Conservation (phyloP, 345 rosid species). For the Syzygium aromaticum region DNA sequence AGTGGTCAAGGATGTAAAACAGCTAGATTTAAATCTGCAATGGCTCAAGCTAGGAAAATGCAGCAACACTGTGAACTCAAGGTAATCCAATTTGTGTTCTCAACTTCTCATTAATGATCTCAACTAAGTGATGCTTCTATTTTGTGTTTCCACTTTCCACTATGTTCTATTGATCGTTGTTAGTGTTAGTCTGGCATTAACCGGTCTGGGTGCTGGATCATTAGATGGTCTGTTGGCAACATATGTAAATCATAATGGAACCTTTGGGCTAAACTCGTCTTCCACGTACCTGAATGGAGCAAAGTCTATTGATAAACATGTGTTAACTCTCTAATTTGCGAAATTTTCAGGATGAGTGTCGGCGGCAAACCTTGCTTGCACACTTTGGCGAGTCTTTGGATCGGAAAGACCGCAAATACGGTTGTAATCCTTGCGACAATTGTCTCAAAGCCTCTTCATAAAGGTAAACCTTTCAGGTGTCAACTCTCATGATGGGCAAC, state of each 20-base stretch:
- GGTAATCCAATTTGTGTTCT: conserved; percentile 24
- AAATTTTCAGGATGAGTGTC: conserved; percentile 53
- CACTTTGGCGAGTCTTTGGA: conserved; percentile 80
- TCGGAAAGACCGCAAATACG: conserved; percentile 43
- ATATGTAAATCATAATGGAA: not conserved
- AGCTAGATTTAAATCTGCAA: conserved; percentile 60
- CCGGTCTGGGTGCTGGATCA: too few species aligned
- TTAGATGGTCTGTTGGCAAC: too few species aligned
- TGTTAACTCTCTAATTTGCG: not conserved
- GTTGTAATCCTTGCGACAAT: conserved; percentile 67
- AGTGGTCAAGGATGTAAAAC: conserved; percentile 61
- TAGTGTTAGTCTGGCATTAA: too few species aligned
- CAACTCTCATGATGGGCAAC: too few species aligned
- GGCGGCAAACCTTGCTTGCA: conserved; percentile 64
- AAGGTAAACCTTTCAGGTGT: not conserved
- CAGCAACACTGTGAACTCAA: conserved; percentile 77
- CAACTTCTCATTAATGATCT: not conserved
- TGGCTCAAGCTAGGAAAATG: conserved; percentile 92
- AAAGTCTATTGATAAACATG: not conserved
- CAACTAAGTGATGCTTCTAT: too few species aligned
- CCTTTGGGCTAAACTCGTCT: not conserved
- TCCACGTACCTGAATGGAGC: not conserved
- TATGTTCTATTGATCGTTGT: too few species aligned
- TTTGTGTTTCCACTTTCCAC: too few species aligned
- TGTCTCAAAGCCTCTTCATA: conserved; percentile 42